Evolutionary conservation across 768 basidiomycete species (phyloP).

Genomic region (Steccherinum ochraceum): DNA sequence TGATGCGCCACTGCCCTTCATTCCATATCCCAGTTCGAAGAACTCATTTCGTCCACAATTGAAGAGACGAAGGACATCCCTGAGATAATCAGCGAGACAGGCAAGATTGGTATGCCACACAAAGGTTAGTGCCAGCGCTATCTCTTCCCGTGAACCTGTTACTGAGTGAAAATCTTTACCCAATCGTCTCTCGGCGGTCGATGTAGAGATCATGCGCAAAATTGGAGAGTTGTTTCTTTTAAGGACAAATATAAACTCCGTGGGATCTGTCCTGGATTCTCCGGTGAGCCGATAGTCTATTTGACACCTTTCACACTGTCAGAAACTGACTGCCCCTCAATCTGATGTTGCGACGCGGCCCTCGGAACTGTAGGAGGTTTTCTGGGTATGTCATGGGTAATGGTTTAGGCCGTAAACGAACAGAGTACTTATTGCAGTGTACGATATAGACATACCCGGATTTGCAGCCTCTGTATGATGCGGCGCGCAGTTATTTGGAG

Average conservation of each 20-base stretch:
- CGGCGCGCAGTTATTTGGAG: conserved; percentile 90
- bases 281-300: conserved; percentile 49
- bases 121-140: conserved; percentile 42
- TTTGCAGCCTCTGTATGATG: conserved; percentile 90
- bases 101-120: conserved; percentile 88
- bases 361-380: conserved; percentile 63
- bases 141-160: conserved; percentile 2
- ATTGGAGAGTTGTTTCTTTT: conserved; percentile 93
- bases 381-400: conserved; percentile 61
- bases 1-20: not conserved
- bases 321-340: conserved; percentile 3
- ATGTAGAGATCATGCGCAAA: conserved; percentile 96
- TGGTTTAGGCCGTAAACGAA: not conserved
- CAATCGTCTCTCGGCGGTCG: not conserved
- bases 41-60: conserved; percentile 85
- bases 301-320: conserved; percentile 7
- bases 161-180: no score
- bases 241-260: conserved; percentile 90
- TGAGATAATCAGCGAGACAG: conserved; percentile 87
- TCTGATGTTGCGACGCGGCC: conserved; percentile 1
- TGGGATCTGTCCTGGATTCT: conserved; percentile 94
- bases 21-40: conserved; percentile 62
- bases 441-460: conserved; percentile 83
- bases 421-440: not conserved
- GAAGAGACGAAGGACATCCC: conserved; percentile 97